A percentile compares a stretch with the other conserved stretches of the same genome.
phyloP scores from a whole-genome alignment of 345 rosid genomes.

The Sisymbrium altissimum region DNA sequence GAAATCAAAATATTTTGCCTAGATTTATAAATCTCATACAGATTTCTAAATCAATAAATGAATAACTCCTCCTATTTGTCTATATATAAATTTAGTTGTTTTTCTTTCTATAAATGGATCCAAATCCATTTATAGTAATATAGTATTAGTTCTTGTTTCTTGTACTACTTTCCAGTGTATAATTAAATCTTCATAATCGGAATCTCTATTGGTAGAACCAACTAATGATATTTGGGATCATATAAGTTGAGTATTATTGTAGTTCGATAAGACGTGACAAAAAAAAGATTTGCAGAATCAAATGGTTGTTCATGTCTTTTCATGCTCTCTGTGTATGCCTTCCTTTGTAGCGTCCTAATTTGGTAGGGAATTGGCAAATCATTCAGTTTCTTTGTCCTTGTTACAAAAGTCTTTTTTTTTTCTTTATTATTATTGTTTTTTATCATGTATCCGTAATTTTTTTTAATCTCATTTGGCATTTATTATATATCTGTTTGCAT shows the following conservation, averaged over 20 bases:
- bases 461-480: neutral
- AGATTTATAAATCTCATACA: too few relatives aligned
- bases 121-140: neutral
- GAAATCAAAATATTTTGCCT: too few relatives aligned
- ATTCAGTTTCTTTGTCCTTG: constrained; percentile 30
- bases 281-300: constrained; percentile 31
- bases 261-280: constrained; percentile 34
- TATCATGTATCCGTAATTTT: neutral
- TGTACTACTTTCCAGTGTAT: neutral
- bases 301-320: constrained; percentile 26
- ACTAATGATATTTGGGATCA: neutral
- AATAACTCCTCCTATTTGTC: too few relatives aligned
- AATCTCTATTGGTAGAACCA: neutral
- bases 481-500: neutral
- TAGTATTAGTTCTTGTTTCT: neutral
- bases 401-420: constrained; percentile 16
- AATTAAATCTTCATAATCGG: neutral
- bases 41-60: too few relatives aligned
- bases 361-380: constrained; percentile 42
- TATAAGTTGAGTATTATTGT: neutral
- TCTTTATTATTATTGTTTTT: neutral
- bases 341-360: constrained; percentile 33
- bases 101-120: neutral
- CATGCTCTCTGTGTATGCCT: constrained; percentile 24
- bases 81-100: neutral